Conservation (phyloP, 2,329 filamentous ascomycete species). For the Parasarocladium wereldwijsianum region DNA sequence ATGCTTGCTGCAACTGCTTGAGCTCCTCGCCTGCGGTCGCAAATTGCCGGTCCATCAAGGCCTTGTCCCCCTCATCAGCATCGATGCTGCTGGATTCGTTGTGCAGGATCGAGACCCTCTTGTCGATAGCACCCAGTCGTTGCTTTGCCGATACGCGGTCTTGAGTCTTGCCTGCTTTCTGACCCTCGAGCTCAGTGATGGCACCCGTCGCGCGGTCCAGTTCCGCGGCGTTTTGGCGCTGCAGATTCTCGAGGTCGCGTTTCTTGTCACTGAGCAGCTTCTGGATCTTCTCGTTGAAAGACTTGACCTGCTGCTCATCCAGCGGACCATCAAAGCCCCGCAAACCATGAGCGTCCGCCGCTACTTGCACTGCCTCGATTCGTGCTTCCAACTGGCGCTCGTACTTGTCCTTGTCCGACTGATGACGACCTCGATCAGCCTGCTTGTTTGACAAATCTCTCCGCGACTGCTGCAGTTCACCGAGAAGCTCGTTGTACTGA, state of each 20-base stretch:
- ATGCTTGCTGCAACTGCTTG: constrained; percentile 44
- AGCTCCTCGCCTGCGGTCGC: constrained; percentile 41
- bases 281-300: constrained; percentile 65
- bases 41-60: constrained; percentile 59
- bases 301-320: constrained; percentile 54
- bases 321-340: constrained; percentile 73
- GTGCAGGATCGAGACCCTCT: constrained; percentile 51
- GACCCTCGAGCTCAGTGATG: constrained; percentile 61
- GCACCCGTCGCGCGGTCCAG: constrained; percentile 55
- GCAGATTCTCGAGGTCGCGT: constrained; percentile 58
- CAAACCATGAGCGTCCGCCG: constrained; percentile 63
- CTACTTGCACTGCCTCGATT: constrained; percentile 60
- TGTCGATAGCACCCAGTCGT: constrained; percentile 60
- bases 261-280: constrained; percentile 68
- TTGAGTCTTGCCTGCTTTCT: constrained; percentile 57
- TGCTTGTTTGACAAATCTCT: constrained; percentile 35
- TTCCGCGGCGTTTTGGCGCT: constrained; percentile 60
- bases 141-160: constrained; percentile 60
- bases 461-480: constrained; percentile 27
- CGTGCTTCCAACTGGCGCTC: constrained; percentile 65
- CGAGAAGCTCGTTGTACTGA: constrained; percentile 51
- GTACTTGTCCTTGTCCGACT: constrained; percentile 77
- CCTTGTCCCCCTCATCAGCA: constrained; percentile 74
- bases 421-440: constrained; percentile 58
- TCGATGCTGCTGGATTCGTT: constrained; percentile 56